These are phyloP conservation scores for Sporothrix brasiliensis DNA, from an alignment of 2,329 filamentous ascomycete species.

Conservation along the genomic window DNA sequence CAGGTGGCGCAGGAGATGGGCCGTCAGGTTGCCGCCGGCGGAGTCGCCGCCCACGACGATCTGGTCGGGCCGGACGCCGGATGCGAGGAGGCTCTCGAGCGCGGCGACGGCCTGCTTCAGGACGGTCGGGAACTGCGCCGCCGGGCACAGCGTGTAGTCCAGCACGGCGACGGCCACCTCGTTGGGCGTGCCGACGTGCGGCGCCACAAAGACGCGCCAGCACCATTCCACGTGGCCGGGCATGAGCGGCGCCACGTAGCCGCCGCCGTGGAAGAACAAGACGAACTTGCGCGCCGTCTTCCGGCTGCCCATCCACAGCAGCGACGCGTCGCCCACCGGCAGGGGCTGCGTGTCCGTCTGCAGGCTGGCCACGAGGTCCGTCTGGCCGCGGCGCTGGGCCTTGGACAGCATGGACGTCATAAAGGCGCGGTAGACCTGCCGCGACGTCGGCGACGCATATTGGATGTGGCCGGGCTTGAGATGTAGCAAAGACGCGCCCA, in stretches of 20 bases:
- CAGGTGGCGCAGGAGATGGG: not conserved
- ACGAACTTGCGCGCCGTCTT: not conserved
- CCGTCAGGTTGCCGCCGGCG: not conserved
- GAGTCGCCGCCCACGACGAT: constrained; percentile 5
- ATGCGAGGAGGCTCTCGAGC: not conserved
- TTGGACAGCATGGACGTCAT: not conserved
- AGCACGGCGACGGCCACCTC: not conserved
- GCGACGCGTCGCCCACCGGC: not conserved
- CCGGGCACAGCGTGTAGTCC: constrained; percentile 12
- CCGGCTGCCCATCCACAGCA: not conserved
- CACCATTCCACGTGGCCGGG: constrained; percentile 8
- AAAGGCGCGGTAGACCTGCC: not conserved
- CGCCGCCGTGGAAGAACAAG: constrained; percentile 6
- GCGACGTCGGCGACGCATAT: not conserved
- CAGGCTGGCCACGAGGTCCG: not conserved
- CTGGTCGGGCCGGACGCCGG: not conserved
- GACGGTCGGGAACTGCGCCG: not conserved
- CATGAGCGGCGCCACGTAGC: not conserved
- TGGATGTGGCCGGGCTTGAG: constrained; percentile 2
- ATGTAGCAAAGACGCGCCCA: not conserved
- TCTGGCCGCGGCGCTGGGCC: too few species aligned
- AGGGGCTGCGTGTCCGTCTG: not conserved
- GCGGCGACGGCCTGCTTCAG: not conserved
- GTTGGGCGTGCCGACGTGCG: not conserved
- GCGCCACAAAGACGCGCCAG: constrained; percentile 10